Evolutionary conservation across 2,329 filamentous ascomycete genomes (phyloP), one percentile per base, ranked within the genome.

Genomic region (Penicillium freii): DNA sequence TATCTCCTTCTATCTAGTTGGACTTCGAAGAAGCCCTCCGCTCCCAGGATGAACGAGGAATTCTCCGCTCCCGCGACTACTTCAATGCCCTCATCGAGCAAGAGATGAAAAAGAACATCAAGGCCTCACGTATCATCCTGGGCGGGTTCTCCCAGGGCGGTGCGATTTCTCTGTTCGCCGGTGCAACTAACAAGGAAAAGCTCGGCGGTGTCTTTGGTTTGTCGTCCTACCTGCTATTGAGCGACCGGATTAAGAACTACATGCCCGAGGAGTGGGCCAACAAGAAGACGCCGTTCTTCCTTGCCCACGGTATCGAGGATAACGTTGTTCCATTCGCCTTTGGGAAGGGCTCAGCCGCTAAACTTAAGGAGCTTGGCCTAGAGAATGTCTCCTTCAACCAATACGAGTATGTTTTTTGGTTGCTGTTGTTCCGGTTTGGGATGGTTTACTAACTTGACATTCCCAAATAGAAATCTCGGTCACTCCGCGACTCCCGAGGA

Each of bases 131-230:
- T 52, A 92, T 99, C 69, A 85, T 97, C 19, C 77, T 97, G 7
- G 93, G 78, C 21, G 79, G 79, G 4, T 81, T 80, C 65, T 81
- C 77, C 7, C 84, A 97, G 76, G 93, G 93, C 58, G 93, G 91
- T 51, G 92, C 92, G 56, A 91, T 97, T 81, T 86, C 91, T 21
- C 76, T 97, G 39, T 85, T 97, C 69, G 82, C 89, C 0, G 92
- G 91, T 5, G 77, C 96, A 42, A 96, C 92, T 5, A 84, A 80
- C 64, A 81, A 82, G 45, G 81, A 84, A 65, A 91, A 91, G 76
- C 80, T 97, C 17, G 93, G 86, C n/a, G 93, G 92, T 61, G 89
- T 97, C 62, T 87, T 97, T 61, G 91, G 88, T 8, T 77, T 97
- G 60, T 94, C 90, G 13, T 88, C 86, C 67, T 97, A 95, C 75